Base-by-base conservation (phyloP, 2,329 filamentous ascomycete species). In the Dothistroma pini region DNA sequence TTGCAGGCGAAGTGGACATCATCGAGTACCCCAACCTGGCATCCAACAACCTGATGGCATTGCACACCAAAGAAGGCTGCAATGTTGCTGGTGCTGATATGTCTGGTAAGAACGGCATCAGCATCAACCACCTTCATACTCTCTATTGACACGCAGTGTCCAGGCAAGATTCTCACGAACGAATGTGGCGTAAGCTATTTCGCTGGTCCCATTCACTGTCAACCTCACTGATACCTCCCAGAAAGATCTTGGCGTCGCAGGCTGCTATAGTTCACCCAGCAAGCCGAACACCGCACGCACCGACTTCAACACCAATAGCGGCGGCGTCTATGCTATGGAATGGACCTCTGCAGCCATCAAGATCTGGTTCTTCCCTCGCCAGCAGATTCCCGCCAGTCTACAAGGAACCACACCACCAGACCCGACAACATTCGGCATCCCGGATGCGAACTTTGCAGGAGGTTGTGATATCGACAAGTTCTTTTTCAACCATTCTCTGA, bases 101-200 rank as follows among this genome's bases (percentile, higher is more conserved):
- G 52, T 32, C 34, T 31, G 56, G 56, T 44, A 49, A 25, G 19
- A 22, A 14, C 19, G 54, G n/a, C 21, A 16, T 3, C 5, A 11
- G 16, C 7, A n/a, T 7, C n/a, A n/a, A 8, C 12, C 41, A 6
- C n/a, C 41, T n/a, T 4, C 8, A n/a, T 14, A n/a, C 8, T 9
- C 5, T n/a, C 41, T 8, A 19, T 14, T 44, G n/a, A 44, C 9
- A n/a, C 16, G 41, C 16, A 4, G 8, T 44, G 19, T n/a, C 11
- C 77, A 3, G 84, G 84, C 5, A 74, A 70, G 4, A 70, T 83
- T 12, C 75, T 78, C n/a, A 68, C 63, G n/a, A 68, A 69, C 54
- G 69, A 74, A 38, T 90, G 90, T 52, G 90, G 93, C 80, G 12
- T 88, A 91, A 78, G 16, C 80, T 87, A 19, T 6, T n/a, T 9